Evolutionary conservation across 192 early-diverging fungal species (phyloP).

Genomic region (Phycomyces blakesleeanus): DNA sequence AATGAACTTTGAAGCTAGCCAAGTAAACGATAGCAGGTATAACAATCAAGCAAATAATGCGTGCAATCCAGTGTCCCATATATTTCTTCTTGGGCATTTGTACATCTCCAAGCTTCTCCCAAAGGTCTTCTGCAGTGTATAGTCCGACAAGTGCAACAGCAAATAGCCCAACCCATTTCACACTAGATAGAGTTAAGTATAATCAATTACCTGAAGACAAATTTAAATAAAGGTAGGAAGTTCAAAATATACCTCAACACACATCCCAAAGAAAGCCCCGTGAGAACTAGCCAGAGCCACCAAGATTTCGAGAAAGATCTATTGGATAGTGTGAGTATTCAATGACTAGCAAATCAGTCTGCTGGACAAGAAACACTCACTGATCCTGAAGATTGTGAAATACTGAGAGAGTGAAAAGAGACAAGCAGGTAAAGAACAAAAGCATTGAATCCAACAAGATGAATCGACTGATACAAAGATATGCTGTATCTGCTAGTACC

Average conservation of each 20-base stretch:
- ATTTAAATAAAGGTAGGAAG: too few relatives aligned
- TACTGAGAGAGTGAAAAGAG: constrained; percentile 61
- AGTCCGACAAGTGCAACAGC: constrained; percentile 86
- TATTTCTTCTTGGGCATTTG: constrained; percentile 62
- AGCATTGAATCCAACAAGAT: constrained; percentile 95
- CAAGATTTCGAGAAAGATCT: constrained; percentile 79
- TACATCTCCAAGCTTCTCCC: constrained; percentile 78
- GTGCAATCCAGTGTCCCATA: constrained; percentile 78
- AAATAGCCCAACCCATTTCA: constrained; percentile 98
- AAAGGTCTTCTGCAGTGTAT: constrained; percentile 91
- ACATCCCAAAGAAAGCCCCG: constrained; percentile 81
- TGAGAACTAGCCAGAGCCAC: constrained; percentile 84
- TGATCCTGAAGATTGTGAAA: constrained; percentile 35
- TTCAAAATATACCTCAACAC: constrained; percentile 48
- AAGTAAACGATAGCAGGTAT: constrained; percentile 83
- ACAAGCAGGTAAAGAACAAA: constrained; percentile 77
- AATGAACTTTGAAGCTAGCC: constrained; percentile 81
- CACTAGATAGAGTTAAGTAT: constrained; percentile 35
- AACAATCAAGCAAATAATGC: constrained; percentile 75
- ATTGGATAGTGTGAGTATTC: not conserved
- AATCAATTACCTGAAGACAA: too few relatives aligned
- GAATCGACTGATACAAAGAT: constrained; percentile 72
- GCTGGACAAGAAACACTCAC: not conserved
- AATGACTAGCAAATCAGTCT: not conserved
- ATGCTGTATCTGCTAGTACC: constrained; percentile 55